Evolutionary conservation across 148 eudicot species (phyloP).

Genomic region (Vaccinium macrocarpon): DNA sequence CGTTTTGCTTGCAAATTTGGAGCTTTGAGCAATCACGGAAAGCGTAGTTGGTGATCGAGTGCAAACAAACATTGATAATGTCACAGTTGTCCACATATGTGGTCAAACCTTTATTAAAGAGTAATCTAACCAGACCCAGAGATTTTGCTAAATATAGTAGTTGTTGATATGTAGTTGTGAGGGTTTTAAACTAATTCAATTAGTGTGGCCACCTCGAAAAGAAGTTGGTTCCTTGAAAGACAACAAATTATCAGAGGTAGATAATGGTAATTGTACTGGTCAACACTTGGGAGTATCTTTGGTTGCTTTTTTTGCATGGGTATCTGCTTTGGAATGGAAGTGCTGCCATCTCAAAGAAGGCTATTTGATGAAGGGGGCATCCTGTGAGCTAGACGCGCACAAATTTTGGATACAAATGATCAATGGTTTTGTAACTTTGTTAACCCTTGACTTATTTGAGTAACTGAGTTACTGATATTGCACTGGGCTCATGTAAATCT

Average conservation of each 20-base stretch:
- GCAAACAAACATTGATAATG: neutral
- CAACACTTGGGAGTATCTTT: neutral
- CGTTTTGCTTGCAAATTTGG: neutral
- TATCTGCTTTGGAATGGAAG: neutral
- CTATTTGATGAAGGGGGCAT: neutral
- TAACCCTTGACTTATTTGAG: neutral
- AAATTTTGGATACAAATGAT: neutral
- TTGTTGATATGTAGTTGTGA: neutral
- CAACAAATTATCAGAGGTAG: neutral
- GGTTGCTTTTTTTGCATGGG: neutral
- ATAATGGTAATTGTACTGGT: neutral
- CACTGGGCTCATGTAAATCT: neutral
- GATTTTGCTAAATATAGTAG: neutral
- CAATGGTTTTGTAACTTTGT: neutral
- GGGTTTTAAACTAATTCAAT: neutral
- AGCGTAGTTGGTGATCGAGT: neutral
- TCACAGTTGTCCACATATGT: neutral
- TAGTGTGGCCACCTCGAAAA: neutral
- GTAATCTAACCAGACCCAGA: neutral
- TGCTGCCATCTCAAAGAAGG: neutral
- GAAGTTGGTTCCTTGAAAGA: conserved; percentile 4
- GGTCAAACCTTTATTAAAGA: neutral
- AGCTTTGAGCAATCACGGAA: neutral
- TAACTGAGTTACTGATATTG: neutral
- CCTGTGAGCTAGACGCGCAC: neutral